Evolutionary conservation across 306 rosid species (phyloP).

Genomic region (Citrullus amarus): DNA sequence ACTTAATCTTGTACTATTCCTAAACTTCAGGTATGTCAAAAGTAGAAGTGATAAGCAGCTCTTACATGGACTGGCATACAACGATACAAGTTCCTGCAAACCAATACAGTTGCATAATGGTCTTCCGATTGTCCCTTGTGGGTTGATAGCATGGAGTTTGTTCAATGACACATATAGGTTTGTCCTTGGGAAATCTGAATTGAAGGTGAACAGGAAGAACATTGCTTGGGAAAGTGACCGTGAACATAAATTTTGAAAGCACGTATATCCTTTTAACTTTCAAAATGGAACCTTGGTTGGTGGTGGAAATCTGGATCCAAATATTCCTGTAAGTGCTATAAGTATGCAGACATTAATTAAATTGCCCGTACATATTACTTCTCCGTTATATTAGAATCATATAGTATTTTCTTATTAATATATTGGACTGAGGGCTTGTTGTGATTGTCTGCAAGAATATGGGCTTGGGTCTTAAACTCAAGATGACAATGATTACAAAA

Average conservation of each 20-base stretch:
- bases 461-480: background rate
- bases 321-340: conserved; percentile 55
- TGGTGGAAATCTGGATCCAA: conserved; percentile 69
- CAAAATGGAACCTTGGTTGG: conserved; percentile 85
- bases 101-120: conserved; percentile 48
- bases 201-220: conserved; percentile 69
- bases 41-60: conserved; percentile 81
- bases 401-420: background rate
- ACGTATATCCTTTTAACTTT: conserved; percentile 83
- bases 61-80: conserved; percentile 58
- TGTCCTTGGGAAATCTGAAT: conserved; percentile 45
- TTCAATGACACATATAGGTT: conserved; percentile 73
- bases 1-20: conserved; percentile 6
- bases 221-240: conserved; percentile 98
- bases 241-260: conserved; percentile 73
- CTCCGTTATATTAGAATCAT: background rate
- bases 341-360: background rate
- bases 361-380: background rate
- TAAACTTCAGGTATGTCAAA: conserved; percentile 68
- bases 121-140: conserved; percentile 81
- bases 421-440: background rate
- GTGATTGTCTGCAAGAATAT: background rate
- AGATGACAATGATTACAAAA: background rate
- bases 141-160: conserved; percentile 93
- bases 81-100: conserved; percentile 51